These are phyloP conservation scores for Penicillium coffeae DNA, from an alignment of 495 filamentous ascomycete genomes.

Conservation along the genomic window DNA sequence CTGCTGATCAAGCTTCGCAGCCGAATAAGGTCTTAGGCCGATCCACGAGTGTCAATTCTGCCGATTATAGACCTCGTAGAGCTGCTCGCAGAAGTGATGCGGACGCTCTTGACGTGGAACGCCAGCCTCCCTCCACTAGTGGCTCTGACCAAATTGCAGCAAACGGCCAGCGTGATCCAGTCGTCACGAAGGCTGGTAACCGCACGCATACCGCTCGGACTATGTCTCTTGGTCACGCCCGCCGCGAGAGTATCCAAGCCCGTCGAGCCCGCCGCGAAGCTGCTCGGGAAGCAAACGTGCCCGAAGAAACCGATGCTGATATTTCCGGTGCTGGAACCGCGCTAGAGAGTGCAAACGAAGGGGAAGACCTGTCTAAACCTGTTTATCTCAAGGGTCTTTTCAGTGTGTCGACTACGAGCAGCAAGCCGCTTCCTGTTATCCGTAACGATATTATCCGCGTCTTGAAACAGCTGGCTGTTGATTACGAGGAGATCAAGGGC, in stretches of 20 bases:
- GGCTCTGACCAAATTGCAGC: slow-evolving; percentile 69
- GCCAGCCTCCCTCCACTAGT: slow-evolving; percentile 66
- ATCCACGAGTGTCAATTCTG: slow-evolving; percentile 83
- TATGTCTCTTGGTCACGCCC: slow-evolving; percentile 85
- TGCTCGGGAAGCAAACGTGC: slow-evolving; percentile 65
- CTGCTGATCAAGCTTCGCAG: slow-evolving; percentile 53
- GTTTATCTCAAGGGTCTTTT: slow-evolving; percentile 97
- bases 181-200: slow-evolving; percentile 20
- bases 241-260: slow-evolving; percentile 86
- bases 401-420: slow-evolving; percentile 94
- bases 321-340: slow-evolving; percentile 45
- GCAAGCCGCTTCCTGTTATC: slow-evolving; percentile 79
- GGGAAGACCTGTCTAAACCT: slow-evolving; percentile 68
- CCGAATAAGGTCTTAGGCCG: slow-evolving; percentile 65
- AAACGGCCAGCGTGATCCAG: slow-evolving; percentile 39
- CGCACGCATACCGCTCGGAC: slow-evolving; percentile 61
- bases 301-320: slow-evolving; percentile 71
- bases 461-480: slow-evolving; percentile 79
- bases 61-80: slow-evolving; percentile 64
- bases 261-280: slow-evolving; percentile 65
- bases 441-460: slow-evolving; percentile 90
- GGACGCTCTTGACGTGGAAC: slow-evolving; percentile 49
- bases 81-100: slow-evolving; percentile 53
- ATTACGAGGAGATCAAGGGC: slow-evolving; percentile 86
- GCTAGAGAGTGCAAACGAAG: slow-evolving; percentile 51